phyloP scores from a whole-genome alignment of 441 rosid genomes.

The Rhodomyrtus psidioides region DNA sequence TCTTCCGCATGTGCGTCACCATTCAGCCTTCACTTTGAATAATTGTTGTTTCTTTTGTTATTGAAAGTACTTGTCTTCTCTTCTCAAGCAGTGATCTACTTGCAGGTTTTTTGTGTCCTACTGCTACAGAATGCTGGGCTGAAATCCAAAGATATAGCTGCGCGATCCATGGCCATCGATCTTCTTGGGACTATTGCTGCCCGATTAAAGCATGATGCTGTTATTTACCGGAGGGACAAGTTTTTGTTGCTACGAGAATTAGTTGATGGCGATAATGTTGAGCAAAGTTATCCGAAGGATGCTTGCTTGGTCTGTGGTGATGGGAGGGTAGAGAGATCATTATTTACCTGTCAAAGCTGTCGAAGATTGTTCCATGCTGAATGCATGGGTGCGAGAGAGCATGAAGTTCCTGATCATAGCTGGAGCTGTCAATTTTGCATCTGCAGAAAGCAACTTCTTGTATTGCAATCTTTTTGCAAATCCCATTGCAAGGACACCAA shows the following conservation, averaged over 20 bases:
- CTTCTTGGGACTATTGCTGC: constrained; percentile 92
- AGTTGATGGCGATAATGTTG: constrained; percentile 32
- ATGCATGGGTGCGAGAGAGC: constrained; percentile 86
- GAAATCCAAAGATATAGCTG: constrained; percentile 90
- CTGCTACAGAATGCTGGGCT: constrained; percentile 96
- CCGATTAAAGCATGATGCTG: constrained; percentile 85
- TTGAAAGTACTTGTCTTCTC: not conserved
- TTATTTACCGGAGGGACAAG: constrained; percentile 40
- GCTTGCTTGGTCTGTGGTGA: constrained; percentile 71
- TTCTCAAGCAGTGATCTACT: not conserved
- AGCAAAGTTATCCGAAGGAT: constrained; percentile 38
- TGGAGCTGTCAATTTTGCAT: constrained; percentile 87
- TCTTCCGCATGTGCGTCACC: not conserved
- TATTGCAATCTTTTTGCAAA: constrained; percentile 72
- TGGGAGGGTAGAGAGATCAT: constrained; percentile 46
- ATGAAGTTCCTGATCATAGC: constrained; percentile 55
- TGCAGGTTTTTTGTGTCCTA: constrained; percentile 97
- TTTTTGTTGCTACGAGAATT: constrained; percentile 69
- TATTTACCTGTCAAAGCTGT: constrained; percentile 79
- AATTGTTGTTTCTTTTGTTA: not conserved
- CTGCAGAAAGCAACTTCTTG: constrained; percentile 84
- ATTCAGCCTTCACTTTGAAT: not conserved
- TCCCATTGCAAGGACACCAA: constrained; percentile 44
- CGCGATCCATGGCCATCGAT: constrained; percentile 93
- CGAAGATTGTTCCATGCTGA: constrained; percentile 77